A percentile compares a stretch with the other conserved stretches of the same genome.
phyloP scores from a whole-genome alignment of 2,329 filamentous ascomycete genomes.

The Monosporascus sp. region DNA sequence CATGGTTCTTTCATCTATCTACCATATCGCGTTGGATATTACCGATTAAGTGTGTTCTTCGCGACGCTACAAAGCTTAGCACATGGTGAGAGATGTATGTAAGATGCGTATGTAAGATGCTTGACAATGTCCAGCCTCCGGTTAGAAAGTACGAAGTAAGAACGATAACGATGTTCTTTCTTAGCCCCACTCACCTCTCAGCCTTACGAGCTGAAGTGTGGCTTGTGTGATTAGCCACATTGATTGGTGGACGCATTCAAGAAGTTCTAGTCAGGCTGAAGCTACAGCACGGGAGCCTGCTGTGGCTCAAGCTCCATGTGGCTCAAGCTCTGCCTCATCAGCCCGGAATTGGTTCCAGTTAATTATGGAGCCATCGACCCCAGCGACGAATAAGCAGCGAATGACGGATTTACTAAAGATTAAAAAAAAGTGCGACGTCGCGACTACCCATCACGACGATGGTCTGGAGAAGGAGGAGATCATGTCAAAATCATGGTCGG shows the following conservation, averaged over 20 bases:
- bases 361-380: background rate
- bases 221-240: too few relatives aligned
- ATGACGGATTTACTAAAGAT: background rate
- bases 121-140: too few relatives aligned
- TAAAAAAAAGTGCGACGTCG: slow-evolving; percentile 3
- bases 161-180: too few relatives aligned
- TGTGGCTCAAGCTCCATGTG: background rate
- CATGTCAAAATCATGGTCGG: slow-evolving; percentile 61
- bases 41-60: background rate
- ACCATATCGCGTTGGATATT: slow-evolving; percentile 9
- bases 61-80: too few relatives aligned
- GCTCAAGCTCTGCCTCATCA: background rate
- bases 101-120: too few relatives aligned
- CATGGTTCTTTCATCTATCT: slow-evolving; percentile 47
- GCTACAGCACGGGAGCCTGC: background rate
- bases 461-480: slow-evolving; percentile 12
- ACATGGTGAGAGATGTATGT: too few relatives aligned
- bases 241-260: background rate
- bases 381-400: background rate
- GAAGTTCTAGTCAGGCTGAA: background rate
- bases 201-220: too few relatives aligned
- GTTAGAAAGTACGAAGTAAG: too few relatives aligned
- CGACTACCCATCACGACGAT: slow-evolving; percentile 10
- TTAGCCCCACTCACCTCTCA: too few relatives aligned
- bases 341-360: background rate